Conservation (phyloP, 306 rosid species). For the Hylodesmum podocarpum region DNA sequence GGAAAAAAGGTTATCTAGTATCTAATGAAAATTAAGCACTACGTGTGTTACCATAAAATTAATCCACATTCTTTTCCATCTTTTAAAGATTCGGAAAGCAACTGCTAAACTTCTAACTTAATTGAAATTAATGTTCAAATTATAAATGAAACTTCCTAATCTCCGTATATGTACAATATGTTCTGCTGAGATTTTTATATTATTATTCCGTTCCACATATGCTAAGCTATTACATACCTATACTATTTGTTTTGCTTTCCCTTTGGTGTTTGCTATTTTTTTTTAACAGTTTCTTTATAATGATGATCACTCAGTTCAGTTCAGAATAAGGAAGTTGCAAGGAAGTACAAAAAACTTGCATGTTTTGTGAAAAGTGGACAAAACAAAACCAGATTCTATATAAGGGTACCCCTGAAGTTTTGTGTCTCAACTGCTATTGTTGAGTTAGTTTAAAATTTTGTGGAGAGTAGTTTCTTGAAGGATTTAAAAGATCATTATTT, state of each 20-base stretch:
- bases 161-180: neutral
- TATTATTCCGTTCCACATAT: neutral
- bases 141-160: neutral
- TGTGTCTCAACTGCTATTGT: neutral
- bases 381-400: neutral
- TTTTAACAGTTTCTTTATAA: neutral
- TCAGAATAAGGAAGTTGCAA: neutral
- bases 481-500: neutral
- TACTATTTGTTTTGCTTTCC: neutral
- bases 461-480: neutral
- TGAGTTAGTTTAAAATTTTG: constrained; percentile 3
- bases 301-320: neutral
- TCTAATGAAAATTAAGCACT: neutral
- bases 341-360: neutral
- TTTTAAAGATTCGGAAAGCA: neutral
- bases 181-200: neutral
- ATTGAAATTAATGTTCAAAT: neutral
- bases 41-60: neutral
- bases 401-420: neutral
- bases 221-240: neutral
- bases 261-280: neutral
- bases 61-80: neutral
- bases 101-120: neutral
- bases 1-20: neutral
- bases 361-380: neutral